A percentile compares a stretch with the other conserved stretches of the same genome.
These are phyloP conservation scores for Yarrowia porcina DNA, from an alignment of 805 yeast genomes.

Conservation along the genomic window DNA sequence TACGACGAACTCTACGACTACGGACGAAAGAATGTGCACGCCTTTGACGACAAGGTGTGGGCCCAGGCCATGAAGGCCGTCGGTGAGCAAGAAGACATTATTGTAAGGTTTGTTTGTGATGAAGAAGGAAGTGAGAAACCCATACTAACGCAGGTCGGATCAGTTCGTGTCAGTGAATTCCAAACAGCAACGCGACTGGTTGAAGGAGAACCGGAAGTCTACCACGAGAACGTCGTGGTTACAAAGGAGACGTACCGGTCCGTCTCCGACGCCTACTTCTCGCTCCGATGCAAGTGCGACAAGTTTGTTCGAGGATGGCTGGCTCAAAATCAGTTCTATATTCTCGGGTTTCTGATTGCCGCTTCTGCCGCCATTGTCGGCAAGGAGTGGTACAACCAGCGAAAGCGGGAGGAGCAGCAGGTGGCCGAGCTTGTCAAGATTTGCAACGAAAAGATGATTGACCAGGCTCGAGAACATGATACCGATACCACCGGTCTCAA, in stretches of 20 bases:
- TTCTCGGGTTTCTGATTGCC: slow-evolving; percentile 23
- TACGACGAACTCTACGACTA: slow-evolving; percentile 20
- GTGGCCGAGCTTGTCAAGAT: not conserved
- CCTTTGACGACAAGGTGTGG: slow-evolving; percentile 26
- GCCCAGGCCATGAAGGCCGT: slow-evolving; percentile 26
- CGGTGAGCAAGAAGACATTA: slow-evolving; percentile 25
- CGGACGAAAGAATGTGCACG: slow-evolving; percentile 8
- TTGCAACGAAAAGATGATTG: not conserved
- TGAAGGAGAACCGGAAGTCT: slow-evolving; percentile 22
- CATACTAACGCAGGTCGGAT: slow-evolving; percentile 24
- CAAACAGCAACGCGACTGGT: slow-evolving; percentile 12
- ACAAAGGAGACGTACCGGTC: slow-evolving; percentile 10
- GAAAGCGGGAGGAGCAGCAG: slow-evolving; percentile 13
- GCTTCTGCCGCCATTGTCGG: not conserved
- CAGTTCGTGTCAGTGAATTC: slow-evolving; percentile 11
- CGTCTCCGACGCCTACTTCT: slow-evolving; percentile 26
- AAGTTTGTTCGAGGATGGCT: slow-evolving; percentile 24
- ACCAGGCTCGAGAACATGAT: not conserved
- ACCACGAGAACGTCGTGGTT: slow-evolving; percentile 16
- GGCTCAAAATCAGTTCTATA: slow-evolving; percentile 24
- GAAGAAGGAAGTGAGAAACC: not conserved
- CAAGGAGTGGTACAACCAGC: slow-evolving; percentile 1
- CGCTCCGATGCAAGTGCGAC: slow-evolving; percentile 20
- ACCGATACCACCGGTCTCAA: not conserved
- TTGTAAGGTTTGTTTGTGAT: slow-evolving; percentile 25